A percentile compares a stretch with the other conserved stretches of the same genome.
phyloP scores from a whole-genome alignment of 2,329 filamentous ascomycete genomes.

The Fonsecaea nubica region DNA sequence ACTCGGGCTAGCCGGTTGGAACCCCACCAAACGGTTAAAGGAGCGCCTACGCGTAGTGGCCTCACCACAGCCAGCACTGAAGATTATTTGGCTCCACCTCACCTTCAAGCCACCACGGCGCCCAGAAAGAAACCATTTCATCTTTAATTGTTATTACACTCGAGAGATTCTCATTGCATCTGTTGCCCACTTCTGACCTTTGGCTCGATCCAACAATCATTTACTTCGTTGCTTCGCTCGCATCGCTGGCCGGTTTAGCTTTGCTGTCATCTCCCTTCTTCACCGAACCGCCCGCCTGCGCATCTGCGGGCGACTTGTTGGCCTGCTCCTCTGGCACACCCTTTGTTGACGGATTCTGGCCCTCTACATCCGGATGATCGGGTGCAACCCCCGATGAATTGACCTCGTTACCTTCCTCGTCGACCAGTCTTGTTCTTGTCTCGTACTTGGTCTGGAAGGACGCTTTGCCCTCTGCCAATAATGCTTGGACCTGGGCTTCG shows the following conservation, averaged over 20 bases:
- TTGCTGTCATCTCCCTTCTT: constrained; percentile 46
- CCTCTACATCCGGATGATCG: constrained; percentile 64
- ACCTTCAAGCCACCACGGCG: background rate
- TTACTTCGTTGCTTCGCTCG: constrained; percentile 54
- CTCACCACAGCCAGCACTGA: too few species aligned
- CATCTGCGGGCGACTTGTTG: constrained; percentile 42
- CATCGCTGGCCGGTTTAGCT: constrained; percentile 56
- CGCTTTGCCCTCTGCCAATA: constrained; percentile 79
- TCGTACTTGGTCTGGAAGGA: constrained; percentile 96
- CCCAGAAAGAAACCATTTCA: background rate
- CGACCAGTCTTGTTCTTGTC: constrained; percentile 85
- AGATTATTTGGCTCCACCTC: too few species aligned
- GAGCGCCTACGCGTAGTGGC: background rate
- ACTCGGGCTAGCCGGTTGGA: background rate
- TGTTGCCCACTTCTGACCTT: background rate
- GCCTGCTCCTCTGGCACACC: constrained; percentile 49
- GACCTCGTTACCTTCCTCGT: constrained; percentile 81
- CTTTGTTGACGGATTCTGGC: constrained; percentile 63
- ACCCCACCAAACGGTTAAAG: background rate
- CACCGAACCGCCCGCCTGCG: constrained; percentile 47
- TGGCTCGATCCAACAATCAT: constrained; percentile 11
- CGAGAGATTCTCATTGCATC: constrained; percentile 15
- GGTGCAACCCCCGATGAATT: constrained; percentile 53
- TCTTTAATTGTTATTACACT: constrained; percentile 19
- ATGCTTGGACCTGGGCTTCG: constrained; percentile 78